Base-by-base conservation (phyloP, 306 rosid genomes). In the Rosa rugosa region DNA sequence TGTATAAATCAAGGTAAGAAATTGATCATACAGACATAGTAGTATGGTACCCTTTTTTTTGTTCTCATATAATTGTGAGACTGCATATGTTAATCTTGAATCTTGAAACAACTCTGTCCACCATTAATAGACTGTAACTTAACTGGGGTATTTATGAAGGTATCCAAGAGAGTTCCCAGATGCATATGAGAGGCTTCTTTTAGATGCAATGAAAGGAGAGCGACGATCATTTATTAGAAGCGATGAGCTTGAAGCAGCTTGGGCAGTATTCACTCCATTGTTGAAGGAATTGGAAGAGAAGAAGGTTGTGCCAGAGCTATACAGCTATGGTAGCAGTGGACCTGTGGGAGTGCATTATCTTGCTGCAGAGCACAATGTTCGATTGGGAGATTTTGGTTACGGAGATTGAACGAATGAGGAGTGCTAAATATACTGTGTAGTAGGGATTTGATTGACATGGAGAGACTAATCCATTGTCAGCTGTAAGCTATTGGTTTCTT, bases 171-270 rank as follows among this genome's bases (percentile, higher is more conserved):
- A 95, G 85, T 90, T 92, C 71, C 99, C 98, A 18, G 99, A 95
- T 84, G 97, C 99, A 71, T 92, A 95, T 59, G 99, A 95, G 87
- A 88, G 99, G 82, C 88, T 95, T 54, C 96, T 92, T 22, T 84
- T 92, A 67, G 99, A 95, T 83, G 98, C 99, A 1, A 85, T 95
- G 22, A 97, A 91, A 84, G 99, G 99, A 11, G 98, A 95, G 82
- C 77, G 96, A 51, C 88, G 97, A 75, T 68, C 93, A 75, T 92
- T 95, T 87, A 95, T 95, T 45, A 92, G 99, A 87, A 95, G 99
- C 17, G 99, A 95, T 75, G 99, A 95, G 87, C 97, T 95, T 13
- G 97, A 91, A 82, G 99, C 99, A 20, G 98, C 99, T 42, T 95
- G 98, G 99, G 81, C 87, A 14, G 81, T 95, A 63, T 95, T 95